A percentile compares a stretch with the other conserved stretches of the same genome.
Conservation (phyloP, 2,329 filamentous ascomycete genomes). For the Teratosphaeriaceae sp. region DNA sequence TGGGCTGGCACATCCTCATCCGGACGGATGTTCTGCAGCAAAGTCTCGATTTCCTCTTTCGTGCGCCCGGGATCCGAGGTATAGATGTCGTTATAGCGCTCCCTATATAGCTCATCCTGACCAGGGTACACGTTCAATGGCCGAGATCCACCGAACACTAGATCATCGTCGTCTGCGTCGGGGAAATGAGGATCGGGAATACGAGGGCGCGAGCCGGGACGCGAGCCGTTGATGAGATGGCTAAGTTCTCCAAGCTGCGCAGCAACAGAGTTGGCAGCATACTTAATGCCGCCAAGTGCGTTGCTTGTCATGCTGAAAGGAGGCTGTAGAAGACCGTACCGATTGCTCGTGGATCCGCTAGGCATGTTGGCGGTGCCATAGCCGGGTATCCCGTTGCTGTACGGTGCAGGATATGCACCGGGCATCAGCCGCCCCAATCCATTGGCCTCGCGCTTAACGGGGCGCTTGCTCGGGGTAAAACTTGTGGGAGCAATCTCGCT, state of each 20-base stretch:
- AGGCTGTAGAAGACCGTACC: not conserved
- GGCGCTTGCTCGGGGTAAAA: slow-evolving; percentile 19
- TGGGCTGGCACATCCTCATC: slow-evolving; percentile 51
- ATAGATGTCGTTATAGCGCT: slow-evolving; percentile 19
- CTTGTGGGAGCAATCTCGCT: slow-evolving; percentile 17
- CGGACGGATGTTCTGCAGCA: slow-evolving; percentile 66
- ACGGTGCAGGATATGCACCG: slow-evolving; percentile 14
- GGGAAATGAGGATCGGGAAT: too few relatives aligned
- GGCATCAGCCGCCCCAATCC: slow-evolving; percentile 15
- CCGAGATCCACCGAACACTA: slow-evolving; percentile 15
- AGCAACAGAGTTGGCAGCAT: slow-evolving; percentile 4
- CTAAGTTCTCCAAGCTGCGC: slow-evolving; percentile 14
- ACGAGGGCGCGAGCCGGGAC: slow-evolving; percentile 10
- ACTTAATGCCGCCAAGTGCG: slow-evolving; percentile 6
- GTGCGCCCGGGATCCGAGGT: slow-evolving; percentile 44
- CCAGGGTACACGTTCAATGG: slow-evolving; percentile 19
- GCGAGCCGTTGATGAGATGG: slow-evolving; percentile 14
- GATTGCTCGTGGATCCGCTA: not conserved
- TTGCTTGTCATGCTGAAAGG: not conserved
- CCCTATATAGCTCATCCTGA: slow-evolving; percentile 19
- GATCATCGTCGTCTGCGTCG: slow-evolving; percentile 18
- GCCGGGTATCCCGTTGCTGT: slow-evolving; percentile 2
- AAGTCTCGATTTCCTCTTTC: slow-evolving; percentile 60
- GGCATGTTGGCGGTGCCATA: not conserved
- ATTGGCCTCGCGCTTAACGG: not conserved